Conservation (phyloP, 139 green algal species). For the Chlorella ohadii region DNA sequence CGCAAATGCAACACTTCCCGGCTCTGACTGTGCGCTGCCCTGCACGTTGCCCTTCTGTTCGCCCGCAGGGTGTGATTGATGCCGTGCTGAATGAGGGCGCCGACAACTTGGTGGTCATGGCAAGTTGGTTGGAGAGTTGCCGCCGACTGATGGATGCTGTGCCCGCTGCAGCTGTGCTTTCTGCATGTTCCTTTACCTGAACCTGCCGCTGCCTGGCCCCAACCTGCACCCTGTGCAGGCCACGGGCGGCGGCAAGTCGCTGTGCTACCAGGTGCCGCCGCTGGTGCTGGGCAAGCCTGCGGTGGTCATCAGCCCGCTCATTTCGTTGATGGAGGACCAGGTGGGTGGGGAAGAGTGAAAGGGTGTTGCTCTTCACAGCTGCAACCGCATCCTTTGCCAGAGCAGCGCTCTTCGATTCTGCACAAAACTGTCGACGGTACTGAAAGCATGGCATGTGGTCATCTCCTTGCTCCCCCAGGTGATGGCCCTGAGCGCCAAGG, state of each 20-base stretch:
- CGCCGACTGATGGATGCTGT: no score
- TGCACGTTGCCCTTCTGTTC: neutral
- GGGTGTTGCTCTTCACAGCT: no score
- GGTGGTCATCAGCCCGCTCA: conserved; percentile 57
- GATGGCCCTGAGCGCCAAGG: conserved; percentile 42
- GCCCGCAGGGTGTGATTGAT: conserved; percentile 40
- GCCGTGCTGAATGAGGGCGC: conserved; percentile 11
- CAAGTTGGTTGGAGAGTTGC: neutral
- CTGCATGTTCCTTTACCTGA: no score
- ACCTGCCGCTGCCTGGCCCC: no score
- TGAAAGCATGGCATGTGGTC: no score
- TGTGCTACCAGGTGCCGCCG: conserved; percentile 65
- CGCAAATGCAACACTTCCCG: no score
- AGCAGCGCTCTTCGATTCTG: no score
- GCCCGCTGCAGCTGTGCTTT: no score
- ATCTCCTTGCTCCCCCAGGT: no score
- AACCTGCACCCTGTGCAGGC: conserved; percentile 21
- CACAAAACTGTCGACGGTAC: no score
- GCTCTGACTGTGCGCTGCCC: no score
- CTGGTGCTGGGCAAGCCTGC: conserved; percentile 44
- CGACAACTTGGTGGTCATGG: conserved; percentile 54
- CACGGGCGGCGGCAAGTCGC: conserved; percentile 51
- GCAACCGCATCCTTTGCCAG: no score
- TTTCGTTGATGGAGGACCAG: conserved; percentile 64
- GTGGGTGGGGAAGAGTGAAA: neutral